A percentile compares a stretch with the other conserved stretches of the same genome.
phyloP scores from a whole-genome alignment of 2,329 filamentous ascomycete genomes.

The Aspergillus sp. region DNA sequence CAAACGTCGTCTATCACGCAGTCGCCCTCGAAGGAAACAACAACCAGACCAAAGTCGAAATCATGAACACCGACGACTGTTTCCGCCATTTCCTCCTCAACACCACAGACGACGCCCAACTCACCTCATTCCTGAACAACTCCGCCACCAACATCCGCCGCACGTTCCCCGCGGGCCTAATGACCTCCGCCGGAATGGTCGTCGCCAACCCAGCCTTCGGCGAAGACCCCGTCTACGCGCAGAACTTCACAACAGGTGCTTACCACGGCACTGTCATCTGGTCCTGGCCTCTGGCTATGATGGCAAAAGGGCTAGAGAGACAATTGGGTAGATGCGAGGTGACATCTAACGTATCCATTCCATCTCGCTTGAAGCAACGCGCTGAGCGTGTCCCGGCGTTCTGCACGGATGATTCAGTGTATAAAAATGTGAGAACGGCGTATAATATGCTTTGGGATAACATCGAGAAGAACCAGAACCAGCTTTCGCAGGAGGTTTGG shows the following conservation, averaged over 20 bases:
- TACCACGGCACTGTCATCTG: conserved; percentile 64
- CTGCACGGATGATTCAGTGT: conserved; percentile 43
- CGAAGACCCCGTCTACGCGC: conserved; percentile 41
- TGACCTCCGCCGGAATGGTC: conserved; percentile 52
- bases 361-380: conserved; percentile 3
- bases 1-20: conserved; percentile 51
- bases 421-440: conserved; percentile 44
- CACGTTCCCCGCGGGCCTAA: conserved; percentile 56
- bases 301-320: conserved; percentile 55
- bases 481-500: conserved; percentile 59
- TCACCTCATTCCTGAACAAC: conserved; percentile 53
- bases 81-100: conserved; percentile 62
- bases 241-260: conserved; percentile 52
- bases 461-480: conserved; percentile 51
- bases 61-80: conserved; percentile 62
- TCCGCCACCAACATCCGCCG: conserved; percentile 54
- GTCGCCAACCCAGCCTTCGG: conserved; percentile 60
- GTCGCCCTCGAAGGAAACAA: conserved; percentile 53
- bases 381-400: conserved; percentile 39
- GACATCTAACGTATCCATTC: too few species aligned
- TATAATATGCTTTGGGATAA: conserved; percentile 60
- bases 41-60: conserved; percentile 46
- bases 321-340: conserved; percentile 53
- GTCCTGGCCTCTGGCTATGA: conserved; percentile 62
- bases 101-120: conserved; percentile 52